Percentiles rank a stretch among this genome's conserved stretches.
phyloP scores from a whole-genome alignment of 345 rosid genomes.

The Abelmoschus esculentus region DNA sequence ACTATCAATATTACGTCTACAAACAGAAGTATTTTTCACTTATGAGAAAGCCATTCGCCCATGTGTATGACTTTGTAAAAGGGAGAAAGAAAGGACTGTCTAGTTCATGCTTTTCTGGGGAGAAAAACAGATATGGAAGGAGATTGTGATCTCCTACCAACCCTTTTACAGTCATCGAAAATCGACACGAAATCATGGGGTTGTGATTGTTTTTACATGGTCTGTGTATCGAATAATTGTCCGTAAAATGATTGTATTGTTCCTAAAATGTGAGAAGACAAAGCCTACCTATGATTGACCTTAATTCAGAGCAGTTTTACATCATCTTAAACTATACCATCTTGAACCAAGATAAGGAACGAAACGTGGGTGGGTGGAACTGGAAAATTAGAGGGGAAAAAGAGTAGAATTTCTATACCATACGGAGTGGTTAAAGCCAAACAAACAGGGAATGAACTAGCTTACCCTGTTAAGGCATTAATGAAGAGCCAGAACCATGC shows the following conservation, averaged over 20 bases:
- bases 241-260: background rate
- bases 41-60: background rate
- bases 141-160: background rate
- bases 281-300: background rate
- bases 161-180: background rate
- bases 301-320: background rate
- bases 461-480: slow-evolving; percentile 38
- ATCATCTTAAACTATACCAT: background rate
- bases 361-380: too few species aligned
- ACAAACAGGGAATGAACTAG: background rate
- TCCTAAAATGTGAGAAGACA: background rate
- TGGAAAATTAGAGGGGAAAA: background rate
- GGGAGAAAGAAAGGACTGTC: background rate
- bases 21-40: background rate
- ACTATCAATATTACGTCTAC: background rate
- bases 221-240: background rate
- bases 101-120: background rate
- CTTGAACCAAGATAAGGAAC: background rate
- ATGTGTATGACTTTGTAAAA: background rate
- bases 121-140: background rate
- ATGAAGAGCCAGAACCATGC: slow-evolving; percentile 35
- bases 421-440: background rate
- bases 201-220: too few species aligned
- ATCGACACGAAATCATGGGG: background rate
- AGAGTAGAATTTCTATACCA: background rate